phyloP scores from a whole-genome alignment of 805 yeast species.

The Metschnikowia continentalis region DNA sequence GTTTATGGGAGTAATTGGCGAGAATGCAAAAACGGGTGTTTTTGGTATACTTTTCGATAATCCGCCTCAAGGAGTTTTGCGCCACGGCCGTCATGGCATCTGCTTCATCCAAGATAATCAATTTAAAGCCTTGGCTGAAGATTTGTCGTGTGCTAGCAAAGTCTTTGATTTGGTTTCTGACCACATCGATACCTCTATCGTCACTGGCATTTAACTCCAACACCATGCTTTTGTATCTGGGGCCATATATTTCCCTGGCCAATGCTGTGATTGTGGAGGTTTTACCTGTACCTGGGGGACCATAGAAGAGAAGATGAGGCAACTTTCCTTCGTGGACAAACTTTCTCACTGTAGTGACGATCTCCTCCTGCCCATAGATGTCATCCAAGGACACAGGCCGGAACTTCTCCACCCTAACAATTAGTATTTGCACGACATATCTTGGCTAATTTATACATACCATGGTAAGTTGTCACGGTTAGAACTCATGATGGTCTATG shows the following conservation, averaged over 20 bases:
- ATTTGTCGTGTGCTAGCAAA: constrained; percentile 96
- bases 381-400: constrained; percentile 83
- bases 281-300: constrained; percentile 94
- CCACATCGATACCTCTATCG: constrained; percentile 96
- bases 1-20: constrained; percentile 93
- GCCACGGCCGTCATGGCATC: constrained; percentile 91
- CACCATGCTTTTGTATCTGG: constrained; percentile 79
- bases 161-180: constrained; percentile 93
- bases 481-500: neutral
- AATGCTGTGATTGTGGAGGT: constrained; percentile 85
- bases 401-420: constrained; percentile 81
- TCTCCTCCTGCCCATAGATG: constrained; percentile 86
- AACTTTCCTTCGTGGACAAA: constrained; percentile 79
- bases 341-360: constrained; percentile 77
- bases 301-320: constrained; percentile 91
- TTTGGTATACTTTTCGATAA: constrained; percentile 88
- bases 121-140: constrained; percentile 77
- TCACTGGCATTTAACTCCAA: constrained; percentile 94
- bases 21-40: constrained; percentile 93
- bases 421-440: constrained; percentile 15
- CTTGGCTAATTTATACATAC: constrained; percentile 11
- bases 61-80: constrained; percentile 75
- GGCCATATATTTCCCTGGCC: constrained; percentile 83
- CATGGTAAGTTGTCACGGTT: constrained; percentile 18
- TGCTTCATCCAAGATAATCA: constrained; percentile 92